Conservation (phyloP, 1,284 basidiomycete species). For the Laetiporus sulphureus region DNA sequence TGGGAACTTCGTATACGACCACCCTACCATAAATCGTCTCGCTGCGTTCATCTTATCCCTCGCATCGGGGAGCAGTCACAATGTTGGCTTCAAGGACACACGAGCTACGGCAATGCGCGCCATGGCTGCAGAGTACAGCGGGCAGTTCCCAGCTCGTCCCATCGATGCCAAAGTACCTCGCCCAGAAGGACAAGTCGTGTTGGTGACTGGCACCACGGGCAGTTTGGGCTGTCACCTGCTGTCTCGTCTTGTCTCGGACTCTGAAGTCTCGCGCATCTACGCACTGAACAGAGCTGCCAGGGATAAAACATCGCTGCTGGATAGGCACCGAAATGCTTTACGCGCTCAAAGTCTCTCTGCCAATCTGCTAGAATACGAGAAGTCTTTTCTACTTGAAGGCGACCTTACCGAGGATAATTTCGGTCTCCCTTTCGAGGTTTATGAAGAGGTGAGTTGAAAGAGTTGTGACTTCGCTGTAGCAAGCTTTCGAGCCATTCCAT, state of each 20-base stretch:
- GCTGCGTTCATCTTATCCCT: not conserved
- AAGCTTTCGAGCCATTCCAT: not conserved
- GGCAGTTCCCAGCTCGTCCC: not conserved
- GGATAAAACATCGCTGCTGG: conserved; percentile 10
- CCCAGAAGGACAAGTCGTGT: conserved; percentile 1
- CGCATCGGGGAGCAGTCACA: not conserved
- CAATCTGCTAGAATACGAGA: conserved; percentile 19
- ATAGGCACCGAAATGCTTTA: conserved; percentile 13
- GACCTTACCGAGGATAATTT: conserved; percentile 22
- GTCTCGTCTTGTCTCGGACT: conserved; percentile 34
- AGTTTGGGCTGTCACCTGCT: conserved; percentile 13
- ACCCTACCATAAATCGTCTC: not conserved
- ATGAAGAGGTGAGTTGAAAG: too few species aligned
- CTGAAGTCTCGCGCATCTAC: conserved; percentile 25
- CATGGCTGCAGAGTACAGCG: conserved; percentile 7
- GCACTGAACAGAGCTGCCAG: conserved; percentile 12
- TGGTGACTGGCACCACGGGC: conserved; percentile 16
- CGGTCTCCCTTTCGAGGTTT: conserved; percentile 22
- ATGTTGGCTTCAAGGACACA: not conserved
- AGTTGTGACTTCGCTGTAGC: conserved; percentile 8
- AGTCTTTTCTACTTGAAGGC: conserved; percentile 29
- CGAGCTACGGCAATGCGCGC: not conserved
- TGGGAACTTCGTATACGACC: not conserved
- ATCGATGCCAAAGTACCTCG: not conserved
- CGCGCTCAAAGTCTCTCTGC: conserved; percentile 16